Conservation (phyloP, 2,329 filamentous ascomycete species). For the Sphaerulina musiva region DNA sequence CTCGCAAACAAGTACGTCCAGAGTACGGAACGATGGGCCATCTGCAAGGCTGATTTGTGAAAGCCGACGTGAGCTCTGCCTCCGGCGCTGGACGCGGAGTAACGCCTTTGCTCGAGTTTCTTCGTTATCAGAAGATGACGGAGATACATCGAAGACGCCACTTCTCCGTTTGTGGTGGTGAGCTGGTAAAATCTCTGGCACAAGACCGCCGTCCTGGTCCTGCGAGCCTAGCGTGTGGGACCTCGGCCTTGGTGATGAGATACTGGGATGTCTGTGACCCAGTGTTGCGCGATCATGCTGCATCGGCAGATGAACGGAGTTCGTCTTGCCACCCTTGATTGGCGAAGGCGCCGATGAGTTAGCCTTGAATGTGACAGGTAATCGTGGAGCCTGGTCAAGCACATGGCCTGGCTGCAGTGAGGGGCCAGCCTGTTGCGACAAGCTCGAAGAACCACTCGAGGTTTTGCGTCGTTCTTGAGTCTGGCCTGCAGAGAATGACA, state of each 20-base stretch:
- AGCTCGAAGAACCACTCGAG: conserved; percentile 77
- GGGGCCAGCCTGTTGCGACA: conserved; percentile 69
- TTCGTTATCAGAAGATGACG: conserved; percentile 95
- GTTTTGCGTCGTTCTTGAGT: conserved; percentile 81
- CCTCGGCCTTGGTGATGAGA: conserved; percentile 59
- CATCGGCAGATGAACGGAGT: conserved; percentile 46
- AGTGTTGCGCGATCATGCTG: conserved; percentile 35
- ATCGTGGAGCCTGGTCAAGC: conserved; percentile 61
- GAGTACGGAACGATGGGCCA: conserved; percentile 76
- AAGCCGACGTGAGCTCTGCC: conserved; percentile 90
- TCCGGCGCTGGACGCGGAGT: conserved; percentile 81
- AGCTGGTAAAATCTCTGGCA: conserved; percentile 54
- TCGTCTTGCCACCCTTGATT: conserved; percentile 42
- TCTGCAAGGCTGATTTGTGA: conserved; percentile 85
- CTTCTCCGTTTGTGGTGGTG: conserved; percentile 82
- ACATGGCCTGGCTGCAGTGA: conserved; percentile 64
- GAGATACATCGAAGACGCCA: conserved; percentile 92
- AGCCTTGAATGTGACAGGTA: conserved; percentile 47
- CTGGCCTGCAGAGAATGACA: conserved; percentile 86
- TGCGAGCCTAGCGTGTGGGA: conserved; percentile 93
- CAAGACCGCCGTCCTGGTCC: conserved; percentile 64
- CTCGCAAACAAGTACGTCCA: conserved; percentile 94
- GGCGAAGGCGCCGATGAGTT: conserved; percentile 51
- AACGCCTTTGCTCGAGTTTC: conserved; percentile 85
- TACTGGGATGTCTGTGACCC: conserved; percentile 29